Evolutionary conservation across 306 rosid genomes (phyloP).

Genomic region (Lithocarpus polystachyus): DNA sequence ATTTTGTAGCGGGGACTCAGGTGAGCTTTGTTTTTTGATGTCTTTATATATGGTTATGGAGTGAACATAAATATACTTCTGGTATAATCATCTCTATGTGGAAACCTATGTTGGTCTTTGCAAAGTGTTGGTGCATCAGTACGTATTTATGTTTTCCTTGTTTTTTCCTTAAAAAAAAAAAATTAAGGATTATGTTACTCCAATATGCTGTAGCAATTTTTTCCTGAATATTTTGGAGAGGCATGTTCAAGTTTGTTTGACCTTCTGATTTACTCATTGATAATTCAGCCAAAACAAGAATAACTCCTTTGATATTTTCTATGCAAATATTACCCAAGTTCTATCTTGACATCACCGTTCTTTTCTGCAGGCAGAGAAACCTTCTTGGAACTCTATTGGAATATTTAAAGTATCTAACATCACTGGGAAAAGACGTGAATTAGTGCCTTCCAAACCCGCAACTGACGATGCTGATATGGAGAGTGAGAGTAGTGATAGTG

Average conservation of each 20-base stretch:
- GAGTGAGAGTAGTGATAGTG: slow-evolving; percentile 66
- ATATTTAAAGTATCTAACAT: slow-evolving; percentile 77
- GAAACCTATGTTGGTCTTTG: not conserved
- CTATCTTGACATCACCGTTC: slow-evolving; percentile 21
- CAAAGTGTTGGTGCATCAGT: not conserved
- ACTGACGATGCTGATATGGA: slow-evolving; percentile 62
- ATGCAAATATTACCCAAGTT: not conserved
- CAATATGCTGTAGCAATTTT: not conserved
- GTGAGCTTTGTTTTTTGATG: slow-evolving; percentile 31
- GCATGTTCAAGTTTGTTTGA: not conserved
- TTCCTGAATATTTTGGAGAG: not conserved
- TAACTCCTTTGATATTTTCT: slow-evolving; percentile 5
- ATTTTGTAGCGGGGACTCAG: slow-evolving; percentile 91
- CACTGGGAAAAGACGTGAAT: slow-evolving; percentile 80
- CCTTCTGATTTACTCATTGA: slow-evolving; percentile 10
- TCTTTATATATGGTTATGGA: not conserved
- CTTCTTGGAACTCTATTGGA: slow-evolving; percentile 78
- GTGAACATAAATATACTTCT: not conserved
- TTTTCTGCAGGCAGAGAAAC: slow-evolving; percentile 68
- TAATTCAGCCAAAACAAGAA: not conserved
- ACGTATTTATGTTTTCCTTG: not conserved
- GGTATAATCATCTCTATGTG: not conserved
- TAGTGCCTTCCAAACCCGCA: slow-evolving; percentile 48
- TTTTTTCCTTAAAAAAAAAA: not conserved
- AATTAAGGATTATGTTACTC: not conserved